Conservation (phyloP, 2,329 filamentous ascomycete species). For the Trichoderma sp. region DNA sequence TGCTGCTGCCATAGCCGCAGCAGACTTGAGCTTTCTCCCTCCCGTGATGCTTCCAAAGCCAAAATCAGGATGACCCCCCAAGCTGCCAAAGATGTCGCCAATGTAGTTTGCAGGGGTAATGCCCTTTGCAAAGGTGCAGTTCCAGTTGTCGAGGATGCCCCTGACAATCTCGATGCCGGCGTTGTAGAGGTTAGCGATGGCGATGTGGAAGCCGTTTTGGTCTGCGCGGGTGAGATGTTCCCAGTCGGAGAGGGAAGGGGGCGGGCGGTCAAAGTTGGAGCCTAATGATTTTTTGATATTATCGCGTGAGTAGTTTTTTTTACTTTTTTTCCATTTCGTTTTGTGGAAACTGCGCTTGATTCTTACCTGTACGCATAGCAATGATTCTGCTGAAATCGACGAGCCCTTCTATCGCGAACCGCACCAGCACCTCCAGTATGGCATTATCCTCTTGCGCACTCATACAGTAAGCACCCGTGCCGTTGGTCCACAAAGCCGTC, state of each 20-base stretch:
- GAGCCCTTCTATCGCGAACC: constrained; percentile 58
- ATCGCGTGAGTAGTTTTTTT: not conserved
- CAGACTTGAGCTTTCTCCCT: constrained; percentile 40
- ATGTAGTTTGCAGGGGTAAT: constrained; percentile 66
- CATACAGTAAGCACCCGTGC: constrained; percentile 69
- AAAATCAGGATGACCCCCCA: constrained; percentile 69
- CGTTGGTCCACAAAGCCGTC: constrained; percentile 67
- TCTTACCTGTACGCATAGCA: constrained; percentile 65
- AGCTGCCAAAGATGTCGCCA: constrained; percentile 70
- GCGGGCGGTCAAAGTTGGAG: constrained; percentile 73
- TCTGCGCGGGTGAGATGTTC: constrained; percentile 63
- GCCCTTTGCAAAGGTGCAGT: constrained; percentile 59
- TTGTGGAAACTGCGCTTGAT: too few species aligned
- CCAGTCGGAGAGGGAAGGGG: constrained; percentile 57
- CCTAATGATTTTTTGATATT: constrained; percentile 39
- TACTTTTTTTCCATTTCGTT: too few species aligned
- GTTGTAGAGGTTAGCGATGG: constrained; percentile 67
- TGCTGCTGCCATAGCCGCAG: constrained; percentile 12
- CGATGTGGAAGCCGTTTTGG: constrained; percentile 66
- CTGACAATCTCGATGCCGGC: constrained; percentile 68
- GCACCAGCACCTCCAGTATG: constrained; percentile 66
- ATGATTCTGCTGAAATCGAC: constrained; percentile 71
- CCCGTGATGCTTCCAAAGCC: constrained; percentile 56
- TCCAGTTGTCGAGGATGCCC: constrained; percentile 66
- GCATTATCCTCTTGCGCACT: constrained; percentile 76